Percentiles rank a stretch among this genome's conserved stretches.
Evolutionary conservation across 2,329 filamentous ascomycete species (phyloP).

Genomic region (Aspergillus neoniger): DNA sequence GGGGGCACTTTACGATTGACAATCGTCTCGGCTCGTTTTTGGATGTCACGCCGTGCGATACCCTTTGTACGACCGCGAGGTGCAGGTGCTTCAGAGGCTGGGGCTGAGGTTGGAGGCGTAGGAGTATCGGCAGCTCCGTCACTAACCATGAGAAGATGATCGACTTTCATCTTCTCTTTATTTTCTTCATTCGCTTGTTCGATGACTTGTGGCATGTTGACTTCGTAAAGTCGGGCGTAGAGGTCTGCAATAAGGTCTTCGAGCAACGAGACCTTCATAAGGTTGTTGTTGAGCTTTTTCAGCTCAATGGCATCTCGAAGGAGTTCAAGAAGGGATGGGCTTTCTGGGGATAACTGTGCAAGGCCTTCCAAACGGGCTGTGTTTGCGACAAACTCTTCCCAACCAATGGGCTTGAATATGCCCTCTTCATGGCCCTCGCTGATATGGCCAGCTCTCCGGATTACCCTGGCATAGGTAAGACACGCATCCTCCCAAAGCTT

Average conservation of each 20-base stretch:
- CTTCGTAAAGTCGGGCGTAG: constrained; percentile 64
- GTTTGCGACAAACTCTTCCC: constrained; percentile 65
- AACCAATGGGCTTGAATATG: constrained; percentile 63
- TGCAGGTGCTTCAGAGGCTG: constrained; percentile 38
- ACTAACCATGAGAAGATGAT: constrained; percentile 47
- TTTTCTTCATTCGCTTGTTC: constrained; percentile 48
- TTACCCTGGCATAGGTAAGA: constrained; percentile 58
- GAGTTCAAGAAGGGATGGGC: constrained; percentile 57
- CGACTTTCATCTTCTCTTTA: constrained; percentile 51
- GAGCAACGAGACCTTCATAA: constrained; percentile 82
- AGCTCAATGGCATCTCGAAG: constrained; percentile 68
- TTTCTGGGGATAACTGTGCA: constrained; percentile 53
- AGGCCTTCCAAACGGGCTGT: constrained; percentile 63
- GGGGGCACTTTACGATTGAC: constrained; percentile 43
- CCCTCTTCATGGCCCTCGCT: constrained; percentile 64
- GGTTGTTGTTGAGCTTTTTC: constrained; percentile 77
- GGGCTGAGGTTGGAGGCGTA: constrained; percentile 33
- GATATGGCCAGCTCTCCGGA: constrained; percentile 60
- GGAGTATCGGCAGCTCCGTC: constrained; percentile 34
- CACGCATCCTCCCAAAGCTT: constrained; percentile 66
- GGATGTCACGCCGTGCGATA: constrained; percentile 61
- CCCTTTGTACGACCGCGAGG: constrained; percentile 54
- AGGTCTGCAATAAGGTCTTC: constrained; percentile 93
- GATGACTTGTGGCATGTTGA: constrained; percentile 41
- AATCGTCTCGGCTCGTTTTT: constrained; percentile 60